phyloP scores from a whole-genome alignment of 2,329 filamentous ascomycete genomes.

The Penicillium sclerotigenum region DNA sequence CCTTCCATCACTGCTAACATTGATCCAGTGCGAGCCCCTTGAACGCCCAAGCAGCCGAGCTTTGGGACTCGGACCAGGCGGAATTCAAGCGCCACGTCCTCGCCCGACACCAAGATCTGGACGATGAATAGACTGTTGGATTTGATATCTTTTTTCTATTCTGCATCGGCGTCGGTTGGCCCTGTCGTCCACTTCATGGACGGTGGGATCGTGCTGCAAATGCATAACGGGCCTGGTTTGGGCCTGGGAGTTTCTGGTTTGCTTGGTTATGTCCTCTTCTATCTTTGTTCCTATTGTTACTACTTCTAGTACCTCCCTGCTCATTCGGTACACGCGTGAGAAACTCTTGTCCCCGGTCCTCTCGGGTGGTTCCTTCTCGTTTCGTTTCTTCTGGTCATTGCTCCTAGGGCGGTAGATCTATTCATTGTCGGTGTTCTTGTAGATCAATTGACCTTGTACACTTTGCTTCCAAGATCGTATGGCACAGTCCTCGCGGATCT shows the following conservation, averaged over 20 bases:
- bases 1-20: not conserved
- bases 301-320: not conserved
- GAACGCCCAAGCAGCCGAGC: slow-evolving; percentile 91
- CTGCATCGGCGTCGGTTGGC: slow-evolving; percentile 17
- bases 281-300: slow-evolving; percentile 11
- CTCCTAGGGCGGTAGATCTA: not conserved
- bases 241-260: slow-evolving; percentile 21
- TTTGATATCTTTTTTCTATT: slow-evolving; percentile 8
- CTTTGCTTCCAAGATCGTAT: not conserved
- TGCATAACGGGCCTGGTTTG: slow-evolving; percentile 23
- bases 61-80: slow-evolving; percentile 85
- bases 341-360: not conserved
- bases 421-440: not conserved
- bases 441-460: not conserved
- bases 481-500: not conserved
- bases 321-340: slow-evolving; percentile 16
- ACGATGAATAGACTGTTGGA: slow-evolving; percentile 40
- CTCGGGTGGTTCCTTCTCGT: not conserved
- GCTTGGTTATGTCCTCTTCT: slow-evolving; percentile 6
- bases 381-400: not conserved
- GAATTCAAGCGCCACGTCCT: slow-evolving; percentile 80
- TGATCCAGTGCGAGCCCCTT: slow-evolving; percentile 74
- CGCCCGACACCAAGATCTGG: slow-evolving; percentile 59
- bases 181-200: slow-evolving; percentile 2
- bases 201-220: slow-evolving; percentile 12